Base-by-base conservation (phyloP, 495 filamentous ascomycete species). In the Podospora conica region DNA sequence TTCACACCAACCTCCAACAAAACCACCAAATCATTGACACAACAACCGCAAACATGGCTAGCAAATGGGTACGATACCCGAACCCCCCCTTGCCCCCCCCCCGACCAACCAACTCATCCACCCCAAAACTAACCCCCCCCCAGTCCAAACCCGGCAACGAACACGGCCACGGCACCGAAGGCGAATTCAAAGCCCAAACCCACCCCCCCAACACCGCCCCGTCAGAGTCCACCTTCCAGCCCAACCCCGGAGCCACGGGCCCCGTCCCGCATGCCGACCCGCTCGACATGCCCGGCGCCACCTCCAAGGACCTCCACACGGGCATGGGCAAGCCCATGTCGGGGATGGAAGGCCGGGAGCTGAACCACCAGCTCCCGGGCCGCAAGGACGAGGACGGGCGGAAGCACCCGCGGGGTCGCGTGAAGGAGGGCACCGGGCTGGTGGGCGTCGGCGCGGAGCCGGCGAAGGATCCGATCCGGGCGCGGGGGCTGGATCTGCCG, bases 181-280 rank as follows among this genome's bases (percentile, higher is more conserved):
- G 86, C 55, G 87, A 87, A 69, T 91, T 88, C 80, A 76, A 79
- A 66, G 81, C 83, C 31, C 61, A 91, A 72, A 83, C 81, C 22
- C 77, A 86, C 29, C 79, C 87, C 0, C 75, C 87, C 0, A 90
- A 89, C 62, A 86, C 85, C 8, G 90, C 90, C 0, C 90, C 91
- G 0, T 70, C 76, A 1, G 80, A 85, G 66, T 70, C 78, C 68
- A 89, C 88, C 10, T 90, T 85, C 78, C 66, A 76, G 2, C 65
- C 70, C 3, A 72, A 72, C 61, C 62, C 68, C 3, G 31, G 53
- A 3, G 33, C 58, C 53, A 60, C 33, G 24, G 66, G 58, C 20
- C 85, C 90, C 10, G 83, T 84, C 66, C 62, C 61, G 9, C 63
- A 61, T 28, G 68, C 70, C 63, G 65, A 72, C 57, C 83, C 87